phyloP scores from a whole-genome alignment of 257 asterid species.

The Solanum lignicaule region DNA sequence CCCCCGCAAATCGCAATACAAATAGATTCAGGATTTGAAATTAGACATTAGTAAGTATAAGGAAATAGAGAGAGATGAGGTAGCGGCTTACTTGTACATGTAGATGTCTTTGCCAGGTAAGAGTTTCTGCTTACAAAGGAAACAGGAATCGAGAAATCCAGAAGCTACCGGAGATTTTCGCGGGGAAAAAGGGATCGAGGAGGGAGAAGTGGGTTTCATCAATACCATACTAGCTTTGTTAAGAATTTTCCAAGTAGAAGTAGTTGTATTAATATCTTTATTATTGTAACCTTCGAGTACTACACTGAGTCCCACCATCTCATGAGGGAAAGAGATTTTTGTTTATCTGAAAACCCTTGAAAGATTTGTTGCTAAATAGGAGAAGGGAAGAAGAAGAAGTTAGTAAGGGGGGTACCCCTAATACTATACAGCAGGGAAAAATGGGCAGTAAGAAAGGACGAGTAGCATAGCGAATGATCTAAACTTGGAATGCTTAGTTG shows the following conservation, averaged over 20 bases:
- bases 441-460: slow-evolving; percentile 12
- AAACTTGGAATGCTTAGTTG: slow-evolving; percentile 33
- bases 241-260: slow-evolving; percentile 30
- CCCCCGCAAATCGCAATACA: background rate
- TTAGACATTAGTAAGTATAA: background rate
- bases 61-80: background rate
- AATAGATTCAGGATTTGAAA: background rate
- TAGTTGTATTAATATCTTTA: slow-evolving; percentile 10
- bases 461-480: slow-evolving; percentile 10
- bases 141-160: slow-evolving; percentile 66
- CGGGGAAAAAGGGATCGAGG: slow-evolving; percentile 5
- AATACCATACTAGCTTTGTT: slow-evolving; percentile 55
- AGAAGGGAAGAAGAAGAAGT: background rate
- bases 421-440: slow-evolving; percentile 1
- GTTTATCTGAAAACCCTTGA: background rate
- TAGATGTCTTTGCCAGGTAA: slow-evolving; percentile 75
- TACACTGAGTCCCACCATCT: slow-evolving; percentile 89
- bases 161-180: background rate
- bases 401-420: slow-evolving; percentile 1
- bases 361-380: background rate
- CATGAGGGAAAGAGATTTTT: slow-evolving; percentile 12
- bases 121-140: slow-evolving; percentile 60
- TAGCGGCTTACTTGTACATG: slow-evolving; percentile 78
- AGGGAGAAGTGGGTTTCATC: slow-evolving; percentile 33
- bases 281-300: slow-evolving; percentile 37